phyloP scores from a whole-genome alignment of 768 basidiomycete genomes.

The Boletus edulis region DNA sequence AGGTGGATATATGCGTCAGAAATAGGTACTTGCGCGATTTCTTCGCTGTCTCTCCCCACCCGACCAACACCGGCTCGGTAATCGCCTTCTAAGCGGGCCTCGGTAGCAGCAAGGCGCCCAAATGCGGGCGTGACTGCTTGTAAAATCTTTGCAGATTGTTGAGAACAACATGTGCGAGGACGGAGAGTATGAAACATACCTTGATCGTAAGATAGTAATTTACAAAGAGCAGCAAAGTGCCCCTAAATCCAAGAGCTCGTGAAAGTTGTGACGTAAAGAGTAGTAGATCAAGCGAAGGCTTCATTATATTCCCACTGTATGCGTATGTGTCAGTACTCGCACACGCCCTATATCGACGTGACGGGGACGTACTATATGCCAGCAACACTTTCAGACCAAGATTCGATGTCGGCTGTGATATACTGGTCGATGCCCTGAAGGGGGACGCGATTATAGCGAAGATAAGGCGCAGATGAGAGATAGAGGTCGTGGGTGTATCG shows the following conservation, averaged over 20 bases:
- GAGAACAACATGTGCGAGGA: not conserved
- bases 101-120: constrained; percentile 82
- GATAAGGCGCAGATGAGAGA: constrained; percentile 67
- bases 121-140: constrained; percentile 90
- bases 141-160: constrained; percentile 45
- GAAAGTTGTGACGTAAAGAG: constrained; percentile 93
- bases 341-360: not conserved
- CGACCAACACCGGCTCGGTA: constrained; percentile 85
- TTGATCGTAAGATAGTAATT: constrained; percentile 86
- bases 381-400: constrained; percentile 83
- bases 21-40: constrained; percentile 69
- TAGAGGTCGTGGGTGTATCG: constrained; percentile 93
- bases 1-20: not conserved
- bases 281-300: constrained; percentile 85
- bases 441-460: constrained; percentile 65
- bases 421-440: constrained; percentile 87
- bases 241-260: constrained; percentile 81
- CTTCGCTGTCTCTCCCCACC: constrained; percentile 86
- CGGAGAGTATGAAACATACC: constrained; percentile 7
- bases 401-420: constrained; percentile 87
- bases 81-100: constrained; percentile 87
- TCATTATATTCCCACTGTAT: constrained; percentile 84
- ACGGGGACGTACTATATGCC: constrained; percentile 79
- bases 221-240: constrained; percentile 72
- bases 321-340: not conserved